Evolutionary conservation across 2,329 filamentous ascomycete genomes (phyloP).

Genomic region (Periconia macrospinosa): DNA sequence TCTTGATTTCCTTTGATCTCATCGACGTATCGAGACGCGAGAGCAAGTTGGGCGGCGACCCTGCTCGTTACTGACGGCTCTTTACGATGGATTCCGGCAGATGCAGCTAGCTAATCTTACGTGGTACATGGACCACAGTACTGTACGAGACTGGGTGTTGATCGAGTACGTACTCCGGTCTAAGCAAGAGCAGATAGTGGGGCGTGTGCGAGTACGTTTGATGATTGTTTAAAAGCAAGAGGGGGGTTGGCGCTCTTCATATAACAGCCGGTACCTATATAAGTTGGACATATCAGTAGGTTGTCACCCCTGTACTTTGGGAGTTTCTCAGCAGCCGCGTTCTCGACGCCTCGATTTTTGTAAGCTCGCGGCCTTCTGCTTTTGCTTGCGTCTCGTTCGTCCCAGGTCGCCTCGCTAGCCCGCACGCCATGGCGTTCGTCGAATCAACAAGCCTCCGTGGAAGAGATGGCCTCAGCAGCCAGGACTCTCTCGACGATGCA

Average conservation of each 20-base stretch:
- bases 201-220: too few species aligned
- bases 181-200: background rate
- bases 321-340: constrained; percentile 1
- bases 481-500: constrained; percentile 32
- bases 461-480: constrained; percentile 14
- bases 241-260: too few species aligned
- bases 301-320: background rate
- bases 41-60: background rate
- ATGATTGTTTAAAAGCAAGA: too few species aligned
- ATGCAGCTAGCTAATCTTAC: constrained; percentile 13
- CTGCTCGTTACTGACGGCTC: background rate
- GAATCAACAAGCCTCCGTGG: constrained; percentile 14
- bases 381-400: constrained; percentile 15
- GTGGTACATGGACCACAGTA: background rate
- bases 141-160: background rate
- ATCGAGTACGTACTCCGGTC: background rate
- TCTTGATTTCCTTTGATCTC: too few species aligned
- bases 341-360: background rate
- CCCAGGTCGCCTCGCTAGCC: constrained; percentile 17
- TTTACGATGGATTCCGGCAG: constrained; percentile 12
- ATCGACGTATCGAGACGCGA: background rate
- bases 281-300: background rate
- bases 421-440: constrained; percentile 21
- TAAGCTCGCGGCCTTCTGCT: background rate
- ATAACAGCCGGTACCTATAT: too few species aligned